Base-by-base conservation (phyloP, 305 asterid species). In the Fraxinus angustifolia region DNA sequence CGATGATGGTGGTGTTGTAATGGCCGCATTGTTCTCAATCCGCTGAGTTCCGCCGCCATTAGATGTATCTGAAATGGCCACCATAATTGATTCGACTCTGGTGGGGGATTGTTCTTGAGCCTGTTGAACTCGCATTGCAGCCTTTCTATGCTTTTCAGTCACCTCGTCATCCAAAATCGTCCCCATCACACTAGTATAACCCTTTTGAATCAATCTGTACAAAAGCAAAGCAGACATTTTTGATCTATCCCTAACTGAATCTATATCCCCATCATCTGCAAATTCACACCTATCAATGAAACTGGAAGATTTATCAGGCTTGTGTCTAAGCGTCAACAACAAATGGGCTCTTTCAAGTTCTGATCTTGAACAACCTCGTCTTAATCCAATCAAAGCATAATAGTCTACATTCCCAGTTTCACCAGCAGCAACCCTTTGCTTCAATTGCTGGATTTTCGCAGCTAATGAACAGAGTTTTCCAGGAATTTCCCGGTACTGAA, bases 181-280 rank as follows among this genome's bases (percentile, higher is more conserved):
- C 0, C 89, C 35, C 94, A 89, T 91, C 75, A 93, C 76, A 36
- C 81, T 84, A 0, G 90, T 86, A 35, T 91, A 85, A 12, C 98
- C 99, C 85, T 90, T 93, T 85, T 95, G 97, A 81, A 95, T 90
- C 97, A 92, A 85, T 83, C 97, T 90, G 77, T 89, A 93, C 87
- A 95, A 85, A 83, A 91, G 75, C 75, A 95, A 84, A 1, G 97
- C 86, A 3, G 99, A 92, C 91, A 93, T 87, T 76, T 67, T 91
- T 0, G 97, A 92, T 0, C 92, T 84, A 79, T 95, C 99, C 50
- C 97, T 82, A 3, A 89, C 86, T 0, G 94, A 90, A 42, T 91
- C 99, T 11, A 88, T 75, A 0, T 95, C 98, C 31, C 88, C 82
- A n/a, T 90, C 97, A 12, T 95, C 94, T 0, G 92, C 88, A 79